Conservation (phyloP, 257 asterid genomes). For the Solanum neorickii region DNA sequence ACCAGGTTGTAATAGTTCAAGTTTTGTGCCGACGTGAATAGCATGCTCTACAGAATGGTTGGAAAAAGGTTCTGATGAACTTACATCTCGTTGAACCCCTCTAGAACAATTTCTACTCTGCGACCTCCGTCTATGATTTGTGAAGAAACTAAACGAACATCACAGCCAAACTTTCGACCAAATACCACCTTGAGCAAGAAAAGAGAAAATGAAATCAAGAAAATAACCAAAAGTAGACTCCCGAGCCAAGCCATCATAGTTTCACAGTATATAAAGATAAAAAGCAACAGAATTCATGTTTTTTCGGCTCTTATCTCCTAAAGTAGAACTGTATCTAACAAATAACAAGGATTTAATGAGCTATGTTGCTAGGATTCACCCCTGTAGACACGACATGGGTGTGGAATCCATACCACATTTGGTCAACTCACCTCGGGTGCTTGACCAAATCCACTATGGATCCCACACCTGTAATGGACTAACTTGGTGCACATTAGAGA, state of each 20-base stretch:
- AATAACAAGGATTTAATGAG: not conserved
- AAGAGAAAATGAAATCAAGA: not conserved
- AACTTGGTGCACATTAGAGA: not conserved
- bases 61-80: not conserved
- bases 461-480: not conserved
- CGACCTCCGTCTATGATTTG: slow-evolving; percentile 13
- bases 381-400: not conserved
- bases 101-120: slow-evolving; percentile 8
- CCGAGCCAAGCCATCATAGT: not conserved
- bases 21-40: not conserved
- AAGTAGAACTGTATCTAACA: not conserved
- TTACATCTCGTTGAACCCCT: slow-evolving; percentile 10
- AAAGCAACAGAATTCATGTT: not conserved
- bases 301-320: not conserved
- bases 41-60: not conserved
- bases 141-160: slow-evolving; percentile 16
- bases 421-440: not conserved
- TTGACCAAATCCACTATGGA: not conserved
- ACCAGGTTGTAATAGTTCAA: not conserved
- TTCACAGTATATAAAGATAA: not conserved
- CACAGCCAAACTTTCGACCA: slow-evolving; percentile 14
- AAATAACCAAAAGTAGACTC: not conserved
- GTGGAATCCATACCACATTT: not conserved
- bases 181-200: slow-evolving; percentile 17
- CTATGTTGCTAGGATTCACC: not conserved